Conservation (phyloP, 2,329 filamentous ascomycete species). For the Sporothrix brasiliensis region DNA sequence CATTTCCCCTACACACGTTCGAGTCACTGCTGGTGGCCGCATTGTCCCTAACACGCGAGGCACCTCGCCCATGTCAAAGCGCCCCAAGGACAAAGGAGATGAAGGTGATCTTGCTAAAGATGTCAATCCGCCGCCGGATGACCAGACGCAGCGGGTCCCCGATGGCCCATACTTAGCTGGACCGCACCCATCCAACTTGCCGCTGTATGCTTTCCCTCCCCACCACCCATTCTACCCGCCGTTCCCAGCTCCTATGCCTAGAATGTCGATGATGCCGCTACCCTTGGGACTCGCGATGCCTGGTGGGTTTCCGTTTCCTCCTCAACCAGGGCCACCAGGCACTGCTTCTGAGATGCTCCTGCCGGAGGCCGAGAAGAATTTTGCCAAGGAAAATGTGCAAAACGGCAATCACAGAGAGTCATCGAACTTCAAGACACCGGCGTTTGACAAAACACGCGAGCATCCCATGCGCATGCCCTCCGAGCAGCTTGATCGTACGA, state of each 20-base stretch:
- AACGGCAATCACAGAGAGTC: conserved; percentile 36
- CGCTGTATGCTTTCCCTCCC: conserved; percentile 38
- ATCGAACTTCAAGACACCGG: conserved; percentile 26
- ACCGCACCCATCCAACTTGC: conserved; percentile 35
- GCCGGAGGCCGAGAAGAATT: conserved; percentile 36
- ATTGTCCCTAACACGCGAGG: conserved; percentile 67
- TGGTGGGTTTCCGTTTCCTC: conserved; percentile 36
- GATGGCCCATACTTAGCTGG: conserved; percentile 3
- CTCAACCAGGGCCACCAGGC: not conserved
- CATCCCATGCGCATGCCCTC: conserved; percentile 46
- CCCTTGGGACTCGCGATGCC: conserved; percentile 30
- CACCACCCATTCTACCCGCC: conserved; percentile 35
- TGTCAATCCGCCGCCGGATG: conserved; percentile 33
- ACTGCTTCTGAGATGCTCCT: conserved; percentile 1
- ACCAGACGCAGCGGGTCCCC: conserved; percentile 25
- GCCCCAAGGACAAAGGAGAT: conserved; percentile 48
- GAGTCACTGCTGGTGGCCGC: conserved; percentile 67
- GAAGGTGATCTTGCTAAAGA: conserved; percentile 37
- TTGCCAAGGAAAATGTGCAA: conserved; percentile 34
- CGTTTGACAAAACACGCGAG: conserved; percentile 40
- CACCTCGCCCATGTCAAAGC: conserved; percentile 57
- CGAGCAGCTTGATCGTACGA: conserved; percentile 52
- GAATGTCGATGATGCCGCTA: conserved; percentile 11
- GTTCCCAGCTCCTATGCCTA: conserved; percentile 22
- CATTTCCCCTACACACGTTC: conserved; percentile 67